Base-by-base conservation (phyloP, 306 rosid species). In the Glycine soja region DNA sequence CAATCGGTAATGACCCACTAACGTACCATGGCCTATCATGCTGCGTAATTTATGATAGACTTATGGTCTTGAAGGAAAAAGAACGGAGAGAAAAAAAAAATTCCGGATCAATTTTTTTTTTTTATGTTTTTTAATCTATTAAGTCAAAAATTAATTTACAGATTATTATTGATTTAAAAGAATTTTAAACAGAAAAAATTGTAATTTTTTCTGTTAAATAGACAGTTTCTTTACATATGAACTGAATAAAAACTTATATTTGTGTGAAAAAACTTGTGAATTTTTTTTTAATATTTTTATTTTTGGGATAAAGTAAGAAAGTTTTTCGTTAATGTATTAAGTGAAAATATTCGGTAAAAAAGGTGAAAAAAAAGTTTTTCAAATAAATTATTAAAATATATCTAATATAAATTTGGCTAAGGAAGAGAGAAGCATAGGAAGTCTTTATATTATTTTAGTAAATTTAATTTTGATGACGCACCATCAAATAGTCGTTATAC, bases 11-110 rank as follows among this genome's bases (percentile, higher is more conserved):
- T 76, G 77, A 74, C 77, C 78, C 84, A 74, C 52, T 24, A 54
- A 63, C 24, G 24, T 19, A 24, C 77, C 8, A 19, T 77, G 85
- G 34, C 89, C 64, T 79, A 59, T 65, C 76, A 68, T 66, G 36
- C 76, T 82, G 65, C 87, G 69, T 58, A 80, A 82, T 82, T 66
- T 77, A 57, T 40, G 14, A 3, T 4, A 8, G 2, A 3, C 51
- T 36, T 69, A 10, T 7, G 69, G 6, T 43, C 79, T 36, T 64
- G 4, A 64, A 11, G 3, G 12, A 13, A 24, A 24, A 38, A 38
- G 4, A 34, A 7, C 5, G 10, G n/a, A 64, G 18, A 65, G 4
- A 24, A n/a, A n/a, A n/a, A n/a, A n/a, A n/a, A n/a, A n/a, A n/a
- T n/a, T n/a, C n/a, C n/a, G n/a, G n/a, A n/a, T n/a, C n/a, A n/a